Percentiles rank a stretch among this genome's conserved stretches.
Conservation (phyloP, 805 yeast species). For the Jamesozyma gamospora region DNA sequence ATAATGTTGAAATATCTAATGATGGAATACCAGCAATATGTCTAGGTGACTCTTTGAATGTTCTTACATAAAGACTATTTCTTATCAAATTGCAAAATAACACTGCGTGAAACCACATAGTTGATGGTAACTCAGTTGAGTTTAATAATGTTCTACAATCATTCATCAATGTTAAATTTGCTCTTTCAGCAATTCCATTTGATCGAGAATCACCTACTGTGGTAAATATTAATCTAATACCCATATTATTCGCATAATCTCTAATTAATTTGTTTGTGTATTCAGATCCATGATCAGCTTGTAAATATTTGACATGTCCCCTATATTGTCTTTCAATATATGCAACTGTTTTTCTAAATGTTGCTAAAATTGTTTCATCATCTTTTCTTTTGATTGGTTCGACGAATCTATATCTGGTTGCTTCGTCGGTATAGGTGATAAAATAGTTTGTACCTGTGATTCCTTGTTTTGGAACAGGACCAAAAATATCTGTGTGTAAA, state of each 20-base stretch:
- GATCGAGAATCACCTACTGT: constrained; percentile 6
- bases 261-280: constrained; percentile 2
- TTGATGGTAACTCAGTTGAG: constrained; percentile 3
- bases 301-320: constrained; percentile 2
- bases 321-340: constrained; percentile 2
- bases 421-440: constrained; percentile 9
- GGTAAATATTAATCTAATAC: constrained; percentile 6
- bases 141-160: constrained; percentile 9
- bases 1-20: constrained; percentile 3
- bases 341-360: not conserved
- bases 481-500: constrained; percentile 7
- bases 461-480: constrained; percentile 5
- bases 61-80: constrained; percentile 2
- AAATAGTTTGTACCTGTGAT: constrained; percentile 3
- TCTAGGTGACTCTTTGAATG: not conserved
- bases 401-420: constrained; percentile 6
- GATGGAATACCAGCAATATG: constrained; percentile 4
- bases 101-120: constrained; percentile 9
- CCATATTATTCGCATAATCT: constrained; percentile 1
- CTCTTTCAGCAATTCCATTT: constrained; percentile 9
- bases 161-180: constrained; percentile 6
- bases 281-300: constrained; percentile 8
- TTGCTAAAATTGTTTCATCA: constrained; percentile 1
- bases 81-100: constrained; percentile 5
- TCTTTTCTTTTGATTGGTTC: constrained; percentile 1